A percentile compares a stretch with the other conserved stretches of the same genome.
phyloP scores from a whole-genome alignment of 331 rosid species.

The Quercus lobata region DNA sequence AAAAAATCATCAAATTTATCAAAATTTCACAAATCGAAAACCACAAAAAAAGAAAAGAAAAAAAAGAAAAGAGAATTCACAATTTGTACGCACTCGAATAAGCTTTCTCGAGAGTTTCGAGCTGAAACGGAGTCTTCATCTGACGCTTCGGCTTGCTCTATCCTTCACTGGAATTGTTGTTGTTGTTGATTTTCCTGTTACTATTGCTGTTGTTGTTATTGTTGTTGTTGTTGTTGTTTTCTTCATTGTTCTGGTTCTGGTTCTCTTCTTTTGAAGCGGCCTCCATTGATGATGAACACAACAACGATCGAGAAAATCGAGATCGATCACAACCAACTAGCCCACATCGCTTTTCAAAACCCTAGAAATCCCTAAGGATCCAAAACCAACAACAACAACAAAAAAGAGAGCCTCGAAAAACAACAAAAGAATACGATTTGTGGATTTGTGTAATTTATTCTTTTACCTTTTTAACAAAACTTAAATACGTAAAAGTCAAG shows the following conservation, averaged over 20 bases:
- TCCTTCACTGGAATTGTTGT: constrained; percentile 79
- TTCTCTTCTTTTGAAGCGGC: constrained; percentile 59
- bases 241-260: constrained; percentile 28
- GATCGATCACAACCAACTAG: neutral
- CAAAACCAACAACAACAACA: neutral
- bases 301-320: constrained; percentile 41
- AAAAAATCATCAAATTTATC: neutral
- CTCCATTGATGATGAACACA: constrained; percentile 50
- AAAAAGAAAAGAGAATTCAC: neutral
- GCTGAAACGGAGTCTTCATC: constrained; percentile 99
- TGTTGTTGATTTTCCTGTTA: constrained; percentile 42
- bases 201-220: constrained; percentile 25
- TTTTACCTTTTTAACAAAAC: constrained; percentile 21
- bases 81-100: constrained; percentile 56
- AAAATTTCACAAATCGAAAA: constrained; percentile 5
- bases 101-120: constrained; percentile 88
- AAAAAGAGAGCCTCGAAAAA: constrained; percentile 10
- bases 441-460: constrained; percentile 14
- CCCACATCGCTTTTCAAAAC: constrained; percentile 7
- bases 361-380: constrained; percentile 37
- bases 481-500: constrained; percentile 75
- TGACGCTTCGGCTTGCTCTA: constrained; percentile 95
- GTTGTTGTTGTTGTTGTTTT: constrained; percentile 28
- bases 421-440: constrained; percentile 25
- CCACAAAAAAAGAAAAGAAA: neutral